Percentiles rank a stretch among this genome's conserved stretches.
Conservation (phyloP, 768 basidiomycete genomes). For the Suillus brevipes region DNA sequence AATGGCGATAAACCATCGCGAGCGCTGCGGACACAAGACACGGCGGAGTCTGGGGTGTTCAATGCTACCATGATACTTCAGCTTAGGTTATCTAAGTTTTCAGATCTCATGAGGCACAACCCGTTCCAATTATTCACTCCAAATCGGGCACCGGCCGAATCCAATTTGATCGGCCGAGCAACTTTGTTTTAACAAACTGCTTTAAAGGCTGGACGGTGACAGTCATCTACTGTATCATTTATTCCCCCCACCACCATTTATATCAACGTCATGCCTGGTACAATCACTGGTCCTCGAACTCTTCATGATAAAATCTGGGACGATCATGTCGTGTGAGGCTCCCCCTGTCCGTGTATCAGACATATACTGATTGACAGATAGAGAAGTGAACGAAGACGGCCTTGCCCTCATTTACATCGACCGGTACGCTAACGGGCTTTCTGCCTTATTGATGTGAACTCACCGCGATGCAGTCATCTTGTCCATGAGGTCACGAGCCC, state of each 20-base stretch:
- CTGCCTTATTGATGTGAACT: not conserved
- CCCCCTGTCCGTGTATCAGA: conserved; percentile 10
- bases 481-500: conserved; percentile 95
- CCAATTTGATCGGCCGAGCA: not conserved
- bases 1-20: conserved; percentile 1
- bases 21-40: conserved; percentile 4
- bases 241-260: conserved; percentile 7
- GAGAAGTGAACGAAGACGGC: conserved; percentile 73
- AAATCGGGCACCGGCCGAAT: conserved; percentile 3
- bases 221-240: conserved; percentile 6
- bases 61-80: no score
- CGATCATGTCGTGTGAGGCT: conserved; percentile 85
- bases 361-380: conserved; percentile 30
- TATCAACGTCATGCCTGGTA: conserved; percentile 47
- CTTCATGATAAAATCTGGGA: conserved; percentile 99
- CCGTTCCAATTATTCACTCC: not conserved
- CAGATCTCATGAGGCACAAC: not conserved
- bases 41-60: not conserved
- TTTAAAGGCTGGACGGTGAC: not conserved
- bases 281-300: conserved; percentile 71
- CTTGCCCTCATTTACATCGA: conserved; percentile 83
- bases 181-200: conserved; percentile 7
- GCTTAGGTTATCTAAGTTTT: not conserved
- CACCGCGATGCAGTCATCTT: conserved; percentile 40
- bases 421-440: conserved; percentile 43